Evolutionary conservation across 352 stramenopile species (phyloP).

Genomic region (Phytopythium oedochilum): DNA sequence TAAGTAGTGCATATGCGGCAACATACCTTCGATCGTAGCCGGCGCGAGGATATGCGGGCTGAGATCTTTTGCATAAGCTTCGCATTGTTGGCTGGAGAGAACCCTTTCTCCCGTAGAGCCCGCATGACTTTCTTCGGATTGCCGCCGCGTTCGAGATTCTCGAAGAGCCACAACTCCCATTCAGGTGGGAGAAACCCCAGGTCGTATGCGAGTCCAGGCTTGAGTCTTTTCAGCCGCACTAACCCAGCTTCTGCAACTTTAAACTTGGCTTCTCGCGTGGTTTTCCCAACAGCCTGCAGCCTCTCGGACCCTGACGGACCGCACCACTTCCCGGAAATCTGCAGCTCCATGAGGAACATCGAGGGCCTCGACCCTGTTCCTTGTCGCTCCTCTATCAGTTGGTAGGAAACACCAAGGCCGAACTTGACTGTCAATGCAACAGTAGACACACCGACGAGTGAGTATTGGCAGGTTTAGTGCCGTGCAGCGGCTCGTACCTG

Average conservation of each 20-base stretch:
- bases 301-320: conserved; percentile 24
- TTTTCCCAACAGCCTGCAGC: conserved; percentile 41
- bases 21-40: conserved; percentile 39
- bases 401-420: conserved; percentile 35
- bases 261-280: conserved; percentile 71
- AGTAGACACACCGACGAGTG: neutral
- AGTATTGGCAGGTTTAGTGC: neutral
- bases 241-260: conserved; percentile 53
- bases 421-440: conserved; percentile 33
- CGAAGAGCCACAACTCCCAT: conserved; percentile 59
- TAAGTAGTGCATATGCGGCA: neutral
- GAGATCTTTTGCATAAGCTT: conserved; percentile 66
- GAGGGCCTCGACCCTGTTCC: conserved; percentile 27
- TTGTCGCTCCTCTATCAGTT: conserved; percentile 43
- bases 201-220: conserved; percentile 53
- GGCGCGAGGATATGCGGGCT: conserved; percentile 36
- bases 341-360: conserved; percentile 43
- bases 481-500: conserved; percentile 8
- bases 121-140: conserved; percentile 46
- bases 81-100: conserved; percentile 43
- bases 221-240: conserved; percentile 47
- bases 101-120: conserved; percentile 53
- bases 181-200: conserved; percentile 38
- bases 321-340: conserved; percentile 49
- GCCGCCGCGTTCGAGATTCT: conserved; percentile 50